These are phyloP conservation scores for Suillus spraguei DNA, from an alignment of 768 basidiomycete genomes.

Conservation along the genomic window DNA sequence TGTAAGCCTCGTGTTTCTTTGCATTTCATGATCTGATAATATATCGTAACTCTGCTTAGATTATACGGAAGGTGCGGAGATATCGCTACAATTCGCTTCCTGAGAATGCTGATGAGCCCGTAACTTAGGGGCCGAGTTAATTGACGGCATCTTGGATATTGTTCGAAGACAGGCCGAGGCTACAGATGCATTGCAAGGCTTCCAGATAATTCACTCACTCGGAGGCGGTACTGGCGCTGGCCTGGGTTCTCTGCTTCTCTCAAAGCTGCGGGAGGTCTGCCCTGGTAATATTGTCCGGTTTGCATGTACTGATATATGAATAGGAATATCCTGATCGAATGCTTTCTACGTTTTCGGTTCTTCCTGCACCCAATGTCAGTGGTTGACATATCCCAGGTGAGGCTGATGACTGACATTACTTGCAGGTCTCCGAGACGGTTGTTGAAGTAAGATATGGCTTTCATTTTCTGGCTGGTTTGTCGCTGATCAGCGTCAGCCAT, in stretches of 20 bases:
- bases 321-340: slow-evolving; percentile 60
- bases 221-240: slow-evolving; percentile 93
- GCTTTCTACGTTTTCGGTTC: slow-evolving; percentile 53
- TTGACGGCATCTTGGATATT: slow-evolving; percentile 84
- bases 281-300: slow-evolving; percentile 8
- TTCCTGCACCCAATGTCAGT: slow-evolving; percentile 60
- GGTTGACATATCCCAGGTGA: not conserved
- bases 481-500: slow-evolving; percentile 51
- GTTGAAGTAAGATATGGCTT: slow-evolving; percentile 45
- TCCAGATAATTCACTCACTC: slow-evolving; percentile 87
- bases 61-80: slow-evolving; percentile 79
- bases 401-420: slow-evolving; percentile 16
- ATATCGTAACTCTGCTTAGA: slow-evolving; percentile 43
- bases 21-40: slow-evolving; percentile 7
- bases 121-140: slow-evolving; percentile 79
- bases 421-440: slow-evolving; percentile 48
- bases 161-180: slow-evolving; percentile 77
- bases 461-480: not conserved
- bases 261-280: slow-evolving; percentile 78
- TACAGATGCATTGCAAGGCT: slow-evolving; percentile 89
- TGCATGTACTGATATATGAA: slow-evolving; percentile 25
- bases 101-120: slow-evolving; percentile 1
- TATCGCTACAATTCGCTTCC: slow-evolving; percentile 9
- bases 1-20: slow-evolving; percentile 50
- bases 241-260: slow-evolving; percentile 76